Base-by-base conservation (phyloP, 163 green algal species). In the Chloroidium sp. region DNA sequence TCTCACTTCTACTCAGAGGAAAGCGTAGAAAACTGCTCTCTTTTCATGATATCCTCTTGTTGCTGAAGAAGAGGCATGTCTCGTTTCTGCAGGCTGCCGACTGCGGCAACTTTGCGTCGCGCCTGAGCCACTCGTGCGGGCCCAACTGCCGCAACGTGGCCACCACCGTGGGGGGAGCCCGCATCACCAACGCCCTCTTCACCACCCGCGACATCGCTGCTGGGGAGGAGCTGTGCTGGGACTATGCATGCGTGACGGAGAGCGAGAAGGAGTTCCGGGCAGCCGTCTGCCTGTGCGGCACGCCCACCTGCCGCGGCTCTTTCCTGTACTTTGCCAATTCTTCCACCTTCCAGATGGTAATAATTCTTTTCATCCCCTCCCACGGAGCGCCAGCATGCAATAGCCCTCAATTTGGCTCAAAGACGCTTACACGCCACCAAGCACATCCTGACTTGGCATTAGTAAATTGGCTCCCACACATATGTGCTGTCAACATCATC, bases 51-150 rank as follows among this genome's bases (percentile, higher is more conserved):
- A 10, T 74, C 8, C 67, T 74, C 67, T 10, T 10, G 67, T 10
- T 12, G 67, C 67, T 74, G 67, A 74, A n/a, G 12, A 10, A 74
- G 67, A 10, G 12, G 12, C 8, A 74, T 74, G 67, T 74, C 10
- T 12, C 67, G 67, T 12, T 62, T 62, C 61, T 88, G 61, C 79
- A 82, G 75, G 75, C 59, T 8, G n/a, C 4, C 59, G 59, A 64
- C 59, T 81, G 91, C 84, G 92, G 92, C 4, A 90, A 89, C 3
- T 92, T 97, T 84, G 93, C 93, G 2, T 92, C 83, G 80, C 89
- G 95, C 78, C 93, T 98, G 84, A 96, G 90, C 82, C 95, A 98
- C 88, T 95, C 87, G 77, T 98, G 95, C 91, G 93, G 85, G 36
- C 94, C 95, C 75, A 98, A 98, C 87, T 98, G 94, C 86, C 88